Evolutionary conservation across 257 asterid genomes (phyloP).

Genomic region (Solanum gandarillasii): DNA sequence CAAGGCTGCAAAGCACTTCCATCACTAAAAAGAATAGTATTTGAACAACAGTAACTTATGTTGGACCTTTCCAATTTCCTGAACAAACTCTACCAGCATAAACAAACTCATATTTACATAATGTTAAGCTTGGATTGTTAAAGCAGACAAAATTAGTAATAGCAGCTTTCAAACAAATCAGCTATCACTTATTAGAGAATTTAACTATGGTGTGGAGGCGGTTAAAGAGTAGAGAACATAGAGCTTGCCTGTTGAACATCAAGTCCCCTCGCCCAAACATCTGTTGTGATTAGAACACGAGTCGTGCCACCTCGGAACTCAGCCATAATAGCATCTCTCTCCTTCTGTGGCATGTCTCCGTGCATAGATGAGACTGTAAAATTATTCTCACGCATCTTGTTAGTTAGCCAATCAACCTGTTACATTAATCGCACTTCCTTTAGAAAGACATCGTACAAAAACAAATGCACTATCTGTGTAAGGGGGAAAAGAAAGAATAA

Average conservation of each 20-base stretch:
- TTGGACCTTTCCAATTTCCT: background rate
- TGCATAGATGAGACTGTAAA: conserved; percentile 97
- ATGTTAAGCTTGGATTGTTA: background rate
- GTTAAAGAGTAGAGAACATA: background rate
- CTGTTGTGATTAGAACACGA: conserved; percentile 92
- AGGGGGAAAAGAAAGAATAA: background rate
- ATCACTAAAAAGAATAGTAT: background rate
- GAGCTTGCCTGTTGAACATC: conserved; percentile 90
- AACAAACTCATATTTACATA: background rate
- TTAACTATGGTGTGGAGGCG: background rate
- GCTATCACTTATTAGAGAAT: background rate
- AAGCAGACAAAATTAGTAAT: background rate
- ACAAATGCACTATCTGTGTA: background rate
- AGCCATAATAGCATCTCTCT: conserved; percentile 83
- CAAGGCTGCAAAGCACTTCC: background rate
- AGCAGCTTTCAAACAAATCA: background rate
- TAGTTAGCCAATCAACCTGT: conserved; percentile 92
- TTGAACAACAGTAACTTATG: background rate
- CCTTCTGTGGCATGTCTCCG: conserved; percentile 98
- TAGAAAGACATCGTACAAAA: background rate
- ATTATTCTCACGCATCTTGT: conserved; percentile 80
- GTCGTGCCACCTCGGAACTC: conserved; percentile 82
- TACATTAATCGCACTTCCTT: background rate
- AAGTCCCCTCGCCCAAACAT: conserved; percentile 98
- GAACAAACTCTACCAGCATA: background rate